Evolutionary conservation across 2,329 filamentous ascomycete species (phyloP).

Genomic region (Cladosporium halotolerans): DNA sequence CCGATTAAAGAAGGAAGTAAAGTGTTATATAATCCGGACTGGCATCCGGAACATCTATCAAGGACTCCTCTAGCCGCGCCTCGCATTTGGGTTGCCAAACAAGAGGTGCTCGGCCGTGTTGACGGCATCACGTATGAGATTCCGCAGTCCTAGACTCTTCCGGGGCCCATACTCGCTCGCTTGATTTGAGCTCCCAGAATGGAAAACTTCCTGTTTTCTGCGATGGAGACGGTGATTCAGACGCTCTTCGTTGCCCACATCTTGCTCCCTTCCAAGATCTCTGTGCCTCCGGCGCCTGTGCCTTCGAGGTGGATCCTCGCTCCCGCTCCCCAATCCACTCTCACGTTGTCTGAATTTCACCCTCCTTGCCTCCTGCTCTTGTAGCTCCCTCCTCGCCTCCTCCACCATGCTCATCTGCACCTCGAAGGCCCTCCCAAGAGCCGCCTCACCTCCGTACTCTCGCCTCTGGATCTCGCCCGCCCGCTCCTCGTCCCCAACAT

Average conservation of each 20-base stretch:
- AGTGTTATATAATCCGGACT: too few relatives aligned
- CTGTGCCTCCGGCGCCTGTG: not conserved
- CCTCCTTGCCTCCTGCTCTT: not conserved
- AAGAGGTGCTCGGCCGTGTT: too few relatives aligned
- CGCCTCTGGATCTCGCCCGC: not conserved
- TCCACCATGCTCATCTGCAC: slow-evolving; percentile 9
- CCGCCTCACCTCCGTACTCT: not conserved
- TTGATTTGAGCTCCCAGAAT: not conserved
- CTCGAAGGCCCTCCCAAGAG: not conserved
- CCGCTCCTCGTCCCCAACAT: not conserved
- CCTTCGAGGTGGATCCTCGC: not conserved
- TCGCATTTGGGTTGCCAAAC: too few relatives aligned
- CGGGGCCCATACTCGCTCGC: not conserved
- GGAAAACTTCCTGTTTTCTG: not conserved
- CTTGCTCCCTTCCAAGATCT: not conserved
- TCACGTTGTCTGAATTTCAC: not conserved
- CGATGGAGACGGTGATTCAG: not conserved
- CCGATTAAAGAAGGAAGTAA: too few relatives aligned
- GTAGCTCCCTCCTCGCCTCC: not conserved
- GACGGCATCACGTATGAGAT: too few relatives aligned
- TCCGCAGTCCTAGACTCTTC: too few relatives aligned
- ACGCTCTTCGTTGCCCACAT: not conserved
- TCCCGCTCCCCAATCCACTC: too few relatives aligned
- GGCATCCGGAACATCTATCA: too few relatives aligned
- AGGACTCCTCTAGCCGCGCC: too few relatives aligned